These are phyloP conservation scores for Myxozyma neglecta DNA, from an alignment of 805 yeast species.

Conservation along the genomic window DNA sequence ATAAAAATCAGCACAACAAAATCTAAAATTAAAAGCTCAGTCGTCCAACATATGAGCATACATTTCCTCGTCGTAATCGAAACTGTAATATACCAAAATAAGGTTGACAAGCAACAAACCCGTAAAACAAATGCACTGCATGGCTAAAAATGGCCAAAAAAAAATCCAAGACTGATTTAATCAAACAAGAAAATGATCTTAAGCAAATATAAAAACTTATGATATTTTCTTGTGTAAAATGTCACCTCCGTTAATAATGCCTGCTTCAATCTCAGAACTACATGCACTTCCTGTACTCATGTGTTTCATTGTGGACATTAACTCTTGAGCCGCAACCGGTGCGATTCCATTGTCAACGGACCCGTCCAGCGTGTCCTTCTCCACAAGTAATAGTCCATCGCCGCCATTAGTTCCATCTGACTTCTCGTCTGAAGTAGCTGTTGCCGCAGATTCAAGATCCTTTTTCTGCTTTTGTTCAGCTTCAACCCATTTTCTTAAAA, in stretches of 20 bases:
- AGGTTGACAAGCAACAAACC: no score
- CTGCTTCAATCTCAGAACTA: conserved; percentile 3
- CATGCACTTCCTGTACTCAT: neutral
- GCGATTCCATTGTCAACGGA: neutral
- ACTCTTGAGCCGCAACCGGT: neutral
- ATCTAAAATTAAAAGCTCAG: no score
- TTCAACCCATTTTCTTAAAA: conserved; percentile 68
- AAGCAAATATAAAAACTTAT: neutral
- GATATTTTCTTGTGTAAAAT: neutral
- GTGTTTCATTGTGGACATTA: neutral
- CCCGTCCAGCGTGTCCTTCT: neutral
- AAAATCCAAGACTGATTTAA: neutral
- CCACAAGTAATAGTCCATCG: neutral
- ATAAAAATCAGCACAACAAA: no score
- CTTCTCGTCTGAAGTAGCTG: neutral
- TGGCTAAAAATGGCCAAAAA: neutral
- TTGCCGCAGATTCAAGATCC: conserved; percentile 11
- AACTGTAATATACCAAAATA: neutral
- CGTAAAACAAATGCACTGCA: neutral
- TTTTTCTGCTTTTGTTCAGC: conserved; percentile 12
- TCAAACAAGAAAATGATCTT: neutral
- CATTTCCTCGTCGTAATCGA: neutral
- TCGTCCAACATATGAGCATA: neutral
- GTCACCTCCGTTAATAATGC: neutral
- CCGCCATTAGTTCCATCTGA: neutral